Base-by-base conservation (phyloP, 352 stramenopile species). In the Pythium aphanidermatum region DNA sequence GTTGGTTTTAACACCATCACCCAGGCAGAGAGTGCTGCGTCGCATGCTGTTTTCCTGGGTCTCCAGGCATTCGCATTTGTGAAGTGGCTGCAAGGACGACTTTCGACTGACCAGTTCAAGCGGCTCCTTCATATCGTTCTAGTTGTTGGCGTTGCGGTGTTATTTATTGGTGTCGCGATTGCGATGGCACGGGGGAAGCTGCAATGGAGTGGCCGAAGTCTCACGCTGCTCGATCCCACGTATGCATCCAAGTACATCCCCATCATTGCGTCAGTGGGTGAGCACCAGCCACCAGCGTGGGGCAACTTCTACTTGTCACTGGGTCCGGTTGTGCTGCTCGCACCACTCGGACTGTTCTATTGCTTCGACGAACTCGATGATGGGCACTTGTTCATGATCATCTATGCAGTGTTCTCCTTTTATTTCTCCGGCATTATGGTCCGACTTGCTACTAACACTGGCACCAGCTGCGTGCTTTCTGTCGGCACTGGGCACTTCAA, bases 1-100 rank as follows among this genome's bases (percentile, higher is more conserved):
- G 96, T 99, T 8, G 96, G 97, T 19, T 98, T 97, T 59, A 97
- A 97, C 40, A 94, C 94, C 4, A 67, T 99, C 24, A 60, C 84
- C 19, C 79, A 95, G 53, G 85, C 74, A 19, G 85, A 96, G 60
- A 76, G 24, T 32, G 65, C 64, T 14, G 78, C 61, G 2, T 92
- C 76, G 0, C 82, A 88, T 44, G 84, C 76, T n/a, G 94, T 98
- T 8, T 99, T 99, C 69, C 48, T 86, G 4, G 79, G 83, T n/a
- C 69, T 98, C 2, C 87, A 96, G 71, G 74, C 55, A 7, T 76
- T 76, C 39, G 70, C 74, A 0, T 63, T 86, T 19, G 53, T 74
- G 44, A 63, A 74, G 24, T 92, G 58, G 52, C 21, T 89, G 12
- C 70, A 70, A 21, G 55, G 42, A 3, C 57, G 75, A 36, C 49